Evolutionary conservation across 2,329 filamentous ascomycete species (phyloP).

Genomic region (Lachnellula occidentalis): DNA sequence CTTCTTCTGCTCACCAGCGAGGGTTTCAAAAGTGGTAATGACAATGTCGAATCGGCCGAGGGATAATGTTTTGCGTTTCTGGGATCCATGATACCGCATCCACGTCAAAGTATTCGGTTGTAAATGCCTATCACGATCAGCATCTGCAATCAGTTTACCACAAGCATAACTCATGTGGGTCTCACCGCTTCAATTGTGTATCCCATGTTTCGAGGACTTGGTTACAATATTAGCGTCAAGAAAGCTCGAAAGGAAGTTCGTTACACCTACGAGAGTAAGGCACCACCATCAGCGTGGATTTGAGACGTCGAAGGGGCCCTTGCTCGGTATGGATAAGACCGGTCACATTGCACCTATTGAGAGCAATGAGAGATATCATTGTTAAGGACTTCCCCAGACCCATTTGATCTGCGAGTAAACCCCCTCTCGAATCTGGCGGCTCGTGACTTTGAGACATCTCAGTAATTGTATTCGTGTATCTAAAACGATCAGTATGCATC

Average conservation of each 20-base stretch:
- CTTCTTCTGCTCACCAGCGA: conserved; percentile 25
- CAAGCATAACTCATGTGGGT: not conserved
- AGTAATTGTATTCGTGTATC: conserved; percentile 78
- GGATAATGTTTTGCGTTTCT: conserved; percentile 22
- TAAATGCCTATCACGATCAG: conserved; percentile 29
- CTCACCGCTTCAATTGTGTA: conserved; percentile 25
- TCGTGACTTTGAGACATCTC: conserved; percentile 52
- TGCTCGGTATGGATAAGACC: conserved; percentile 2
- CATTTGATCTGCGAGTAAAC: conserved; percentile 51
- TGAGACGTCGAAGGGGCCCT: conserved; percentile 18
- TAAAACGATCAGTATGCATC: conserved; percentile 34
- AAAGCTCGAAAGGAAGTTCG: not conserved
- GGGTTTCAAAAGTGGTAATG: conserved; percentile 43
- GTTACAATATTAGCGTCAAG: not conserved
- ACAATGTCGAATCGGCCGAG: conserved; percentile 37
- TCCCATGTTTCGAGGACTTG: conserved; percentile 35
- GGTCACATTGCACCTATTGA: conserved; percentile 8
- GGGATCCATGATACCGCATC: conserved; percentile 35
- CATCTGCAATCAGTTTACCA: no score
- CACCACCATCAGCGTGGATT: conserved; percentile 40
- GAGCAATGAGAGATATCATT: conserved; percentile 39
- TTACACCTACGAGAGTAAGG: conserved; percentile 35
- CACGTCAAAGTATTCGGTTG: conserved; percentile 22
- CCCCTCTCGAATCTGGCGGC: conserved; percentile 59
- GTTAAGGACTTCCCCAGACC: conserved; percentile 50